Conservation (phyloP, 441 rosid species). For the Erodium trifolium region DNA sequence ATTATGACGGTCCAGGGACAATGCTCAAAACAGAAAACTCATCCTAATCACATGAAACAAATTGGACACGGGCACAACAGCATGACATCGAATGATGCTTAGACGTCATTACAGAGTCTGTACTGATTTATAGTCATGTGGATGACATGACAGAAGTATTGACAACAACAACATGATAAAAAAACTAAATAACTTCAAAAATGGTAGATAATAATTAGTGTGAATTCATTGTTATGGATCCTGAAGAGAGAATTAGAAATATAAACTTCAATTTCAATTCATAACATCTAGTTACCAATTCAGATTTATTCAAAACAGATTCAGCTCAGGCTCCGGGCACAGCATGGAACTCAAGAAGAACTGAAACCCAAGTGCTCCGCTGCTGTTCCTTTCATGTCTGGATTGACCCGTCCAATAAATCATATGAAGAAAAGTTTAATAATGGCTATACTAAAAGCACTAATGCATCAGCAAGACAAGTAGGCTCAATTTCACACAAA, state of each 20-base stretch:
- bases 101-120: too few species aligned
- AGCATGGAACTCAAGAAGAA: neutral
- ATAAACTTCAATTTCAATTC: neutral
- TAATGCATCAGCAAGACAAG: neutral
- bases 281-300: neutral
- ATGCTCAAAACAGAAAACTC: neutral
- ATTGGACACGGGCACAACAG: too few species aligned
- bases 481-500: neutral
- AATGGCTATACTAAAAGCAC: neutral
- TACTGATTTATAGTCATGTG: neutral
- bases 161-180: neutral
- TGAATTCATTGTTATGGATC: neutral
- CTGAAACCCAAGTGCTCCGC: neutral
- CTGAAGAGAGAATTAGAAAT: neutral
- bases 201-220: neutral
- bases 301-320: neutral
- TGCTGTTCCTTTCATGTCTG: neutral
- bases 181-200: neutral
- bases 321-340: conserved; percentile 2
- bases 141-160: neutral
- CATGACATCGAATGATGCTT: too few species aligned
- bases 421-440: neutral
- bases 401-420: neutral
- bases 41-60: too few species aligned
- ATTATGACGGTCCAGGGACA: neutral